Base-by-base conservation (phyloP, 768 basidiomycete species). In the Cystofilobasidium macerans region DNA sequence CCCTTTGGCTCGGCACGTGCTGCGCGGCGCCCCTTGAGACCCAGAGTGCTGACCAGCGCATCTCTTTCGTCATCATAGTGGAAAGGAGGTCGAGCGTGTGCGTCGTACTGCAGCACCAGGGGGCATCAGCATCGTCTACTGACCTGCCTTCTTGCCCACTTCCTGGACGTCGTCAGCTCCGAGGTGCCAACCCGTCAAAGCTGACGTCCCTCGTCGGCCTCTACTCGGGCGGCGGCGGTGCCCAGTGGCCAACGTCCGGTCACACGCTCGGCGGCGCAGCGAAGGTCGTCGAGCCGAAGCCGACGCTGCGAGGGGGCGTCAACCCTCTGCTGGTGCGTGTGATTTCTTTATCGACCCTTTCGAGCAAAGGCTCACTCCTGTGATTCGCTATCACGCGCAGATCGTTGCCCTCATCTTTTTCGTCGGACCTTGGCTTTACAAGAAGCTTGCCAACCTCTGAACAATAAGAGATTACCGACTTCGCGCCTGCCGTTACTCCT, bases 391-490 rank as follows among this genome's bases (percentile, higher is more conserved):
- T 11, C 16, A 12, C 13, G 1, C 24, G 20, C 32, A 62, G 56
- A 35, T 64, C 56, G 26, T 64, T 11, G 51, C 63, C 3, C 45
- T 64, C 24, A 45, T 64, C 54, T 64, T 64, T 35, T 64, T 64
- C 38, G 63, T 33, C n/a, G 63, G 63, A 18, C 63, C 63, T 20
- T 64, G 63, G 63, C 16, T 64, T 9, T 64, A 64, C 40, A 30
- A 57, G 38, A 56, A 64, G 54, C 32, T 64, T 26, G 30, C 13
- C 43, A 30, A 26, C 38, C 8, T 9, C 38, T 40, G 16, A 16
- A 40, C 38, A 40, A n/a, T n/a, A n/a, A n/a, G n/a, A n/a, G n/a
- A n/a, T n/a, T n/a, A n/a, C n/a, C 38, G 38, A 8, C 38, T 40
- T 40, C 38, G 8, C 38, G 8, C 38, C 38, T 40, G 9, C 38